These are phyloP conservation scores for Irpex lacteus DNA, from an alignment of 1,284 basidiomycete species.

Conservation along the genomic window DNA sequence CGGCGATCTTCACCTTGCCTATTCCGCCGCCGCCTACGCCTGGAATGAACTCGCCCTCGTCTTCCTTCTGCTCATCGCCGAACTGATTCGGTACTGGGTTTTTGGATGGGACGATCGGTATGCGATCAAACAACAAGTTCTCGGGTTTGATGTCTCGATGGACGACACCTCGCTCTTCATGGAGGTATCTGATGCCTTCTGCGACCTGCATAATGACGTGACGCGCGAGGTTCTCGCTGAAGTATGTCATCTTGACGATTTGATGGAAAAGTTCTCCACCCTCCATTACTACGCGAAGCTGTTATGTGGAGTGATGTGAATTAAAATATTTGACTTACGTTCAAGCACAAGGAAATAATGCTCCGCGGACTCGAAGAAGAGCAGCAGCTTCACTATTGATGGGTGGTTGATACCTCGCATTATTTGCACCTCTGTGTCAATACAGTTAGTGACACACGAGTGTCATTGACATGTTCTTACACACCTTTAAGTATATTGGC, in stretches of 20 bases:
- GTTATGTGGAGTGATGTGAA: slow-evolving; percentile 6
- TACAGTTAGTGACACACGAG: slow-evolving; percentile 2
- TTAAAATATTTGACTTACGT: slow-evolving; percentile 44
- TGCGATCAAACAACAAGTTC: slow-evolving; percentile 93
- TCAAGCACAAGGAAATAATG: slow-evolving; percentile 96
- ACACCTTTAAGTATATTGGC: slow-evolving; percentile 94
- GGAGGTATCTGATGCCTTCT: slow-evolving; percentile 91
- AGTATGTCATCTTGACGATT: slow-evolving; percentile 99
- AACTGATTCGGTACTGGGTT: slow-evolving; percentile 79
- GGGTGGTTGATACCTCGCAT: slow-evolving; percentile 96
- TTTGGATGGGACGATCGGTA: slow-evolving; percentile 90
- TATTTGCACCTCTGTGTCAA: slow-evolving; percentile 88
- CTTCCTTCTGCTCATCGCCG: slow-evolving; percentile 93
- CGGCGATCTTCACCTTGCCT: slow-evolving; percentile 97
- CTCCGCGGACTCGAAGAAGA: slow-evolving; percentile 90
- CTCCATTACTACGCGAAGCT: slow-evolving; percentile 70
- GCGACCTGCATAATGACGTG: slow-evolving; percentile 99
- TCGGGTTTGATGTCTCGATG: slow-evolving; percentile 99
- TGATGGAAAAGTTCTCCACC: slow-evolving; percentile 99
- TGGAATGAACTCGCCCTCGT: slow-evolving; percentile 94
- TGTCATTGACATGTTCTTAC: slow-evolving; percentile 12
- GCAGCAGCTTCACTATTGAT: slow-evolving; percentile 84
- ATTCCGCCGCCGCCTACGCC: slow-evolving; percentile 96
- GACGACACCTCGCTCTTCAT: slow-evolving; percentile 97
- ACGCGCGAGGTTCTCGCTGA: slow-evolving; percentile 91